Evolutionary conservation across 202 grass and related monocot species (phyloP).

Genomic region (Setaria viridis): DNA sequence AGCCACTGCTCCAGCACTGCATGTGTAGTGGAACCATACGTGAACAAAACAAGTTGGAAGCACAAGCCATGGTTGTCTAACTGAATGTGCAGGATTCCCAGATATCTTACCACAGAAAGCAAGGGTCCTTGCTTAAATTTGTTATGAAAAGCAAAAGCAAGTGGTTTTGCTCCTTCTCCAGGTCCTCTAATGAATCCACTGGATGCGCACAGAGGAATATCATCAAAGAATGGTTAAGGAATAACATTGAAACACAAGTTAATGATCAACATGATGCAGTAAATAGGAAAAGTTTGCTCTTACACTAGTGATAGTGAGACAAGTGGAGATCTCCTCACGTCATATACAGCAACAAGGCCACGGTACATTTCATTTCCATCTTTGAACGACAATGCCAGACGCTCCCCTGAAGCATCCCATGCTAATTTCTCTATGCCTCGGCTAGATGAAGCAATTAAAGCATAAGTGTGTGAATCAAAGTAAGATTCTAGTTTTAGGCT

Average conservation of each 20-base stretch:
- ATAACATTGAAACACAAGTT: constrained; percentile 6
- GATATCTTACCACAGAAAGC: constrained; percentile 81
- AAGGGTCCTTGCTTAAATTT: constrained; percentile 96
- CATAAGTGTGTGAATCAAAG: constrained; percentile 32
- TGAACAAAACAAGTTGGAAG: constrained; percentile 16
- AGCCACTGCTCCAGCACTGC: constrained; percentile 94
- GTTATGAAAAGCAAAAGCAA: constrained; percentile 88
- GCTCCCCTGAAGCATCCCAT: constrained; percentile 92
- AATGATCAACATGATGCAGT: constrained; percentile 14
- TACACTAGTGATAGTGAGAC: constrained; percentile 86
- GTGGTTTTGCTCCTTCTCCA: constrained; percentile 78
- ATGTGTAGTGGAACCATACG: constrained; percentile 28
- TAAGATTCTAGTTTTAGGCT: not conserved
- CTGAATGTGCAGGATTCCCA: not conserved
- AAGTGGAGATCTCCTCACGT: constrained; percentile 80
- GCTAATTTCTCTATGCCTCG: constrained; percentile 84
- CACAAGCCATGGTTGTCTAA: not conserved
- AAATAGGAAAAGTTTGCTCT: constrained; percentile 45
- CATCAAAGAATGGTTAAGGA: constrained; percentile 6
- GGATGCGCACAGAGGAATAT: constrained; percentile 41
- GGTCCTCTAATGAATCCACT: constrained; percentile 98
- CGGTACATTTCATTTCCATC: constrained; percentile 73
- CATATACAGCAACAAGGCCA: constrained; percentile 90
- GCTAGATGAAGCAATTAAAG: constrained; percentile 52
- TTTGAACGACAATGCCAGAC: constrained; percentile 91